A percentile compares a stretch with the other conserved stretches of the same genome.
These are phyloP conservation scores for Neurospora sp. DNA, from an alignment of 495 filamentous ascomycete genomes.

Conservation along the genomic window DNA sequence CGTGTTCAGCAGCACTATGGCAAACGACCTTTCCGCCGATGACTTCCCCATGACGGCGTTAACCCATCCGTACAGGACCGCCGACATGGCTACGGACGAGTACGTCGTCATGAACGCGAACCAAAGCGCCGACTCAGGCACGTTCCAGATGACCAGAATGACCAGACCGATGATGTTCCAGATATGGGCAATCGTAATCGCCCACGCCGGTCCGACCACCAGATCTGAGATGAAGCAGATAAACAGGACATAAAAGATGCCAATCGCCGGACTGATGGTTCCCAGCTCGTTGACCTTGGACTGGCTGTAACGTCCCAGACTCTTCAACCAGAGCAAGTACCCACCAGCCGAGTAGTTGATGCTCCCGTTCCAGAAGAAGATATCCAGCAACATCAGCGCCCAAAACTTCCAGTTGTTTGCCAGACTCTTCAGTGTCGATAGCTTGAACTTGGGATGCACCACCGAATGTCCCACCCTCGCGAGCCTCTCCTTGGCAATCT, in stretches of 20 bases:
- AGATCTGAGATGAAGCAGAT: conserved; percentile 38
- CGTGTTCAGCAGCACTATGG: conserved; percentile 19
- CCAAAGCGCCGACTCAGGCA: conserved; percentile 37
- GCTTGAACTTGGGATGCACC: conserved; percentile 15
- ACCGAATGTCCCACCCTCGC: conserved; percentile 23
- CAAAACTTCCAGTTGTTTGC: conserved; percentile 23
- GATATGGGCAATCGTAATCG: conserved; percentile 21
- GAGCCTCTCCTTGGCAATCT: conserved; percentile 25
- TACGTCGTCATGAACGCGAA: conserved; percentile 34
- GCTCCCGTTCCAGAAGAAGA: conserved; percentile 40
- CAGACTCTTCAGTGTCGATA: conserved; percentile 21
- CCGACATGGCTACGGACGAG: conserved; percentile 20
- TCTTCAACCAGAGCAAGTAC: conserved; percentile 29
- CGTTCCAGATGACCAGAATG: conserved; percentile 31
- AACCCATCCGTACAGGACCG: conserved; percentile 27
- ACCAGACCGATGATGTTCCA: conserved; percentile 23
- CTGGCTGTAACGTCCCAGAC: conserved; percentile 18
- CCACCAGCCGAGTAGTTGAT: conserved; percentile 29
- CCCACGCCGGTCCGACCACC: conserved; percentile 25
- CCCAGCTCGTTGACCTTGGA: conserved; percentile 22
- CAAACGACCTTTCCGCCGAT: conserved; percentile 22
- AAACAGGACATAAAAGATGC: conserved; percentile 36
- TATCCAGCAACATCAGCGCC: conserved; percentile 33
- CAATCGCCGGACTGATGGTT: conserved; percentile 25
- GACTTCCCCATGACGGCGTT: conserved; percentile 19